Evolutionary conservation across 140 eudicot species (phyloP).

Genomic region (Oenanthe javanica): DNA sequence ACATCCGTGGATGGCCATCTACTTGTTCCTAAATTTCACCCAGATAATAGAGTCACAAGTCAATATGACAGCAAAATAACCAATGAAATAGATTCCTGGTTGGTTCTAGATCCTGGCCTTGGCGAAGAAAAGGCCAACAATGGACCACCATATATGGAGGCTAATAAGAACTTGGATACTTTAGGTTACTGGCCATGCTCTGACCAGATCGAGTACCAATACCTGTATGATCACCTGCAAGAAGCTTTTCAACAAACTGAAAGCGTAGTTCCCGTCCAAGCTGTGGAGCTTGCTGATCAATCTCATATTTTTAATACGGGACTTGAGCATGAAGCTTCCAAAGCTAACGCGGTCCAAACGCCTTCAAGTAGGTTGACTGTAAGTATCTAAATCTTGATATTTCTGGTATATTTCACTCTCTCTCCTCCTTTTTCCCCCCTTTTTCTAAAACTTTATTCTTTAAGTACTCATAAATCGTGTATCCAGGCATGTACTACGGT

Average conservation of each 20-base stretch:
- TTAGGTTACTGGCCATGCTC: conserved; percentile 6
- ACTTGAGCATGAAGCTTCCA: conserved; percentile 18
- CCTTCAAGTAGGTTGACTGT: conserved; percentile 5
- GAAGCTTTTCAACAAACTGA: conserved; percentile 16
- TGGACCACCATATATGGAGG: background rate
- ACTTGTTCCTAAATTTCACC: conserved; percentile 17
- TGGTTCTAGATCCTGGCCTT: conserved; percentile 20
- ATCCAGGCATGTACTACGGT: background rate
- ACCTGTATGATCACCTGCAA: conserved; percentile 21
- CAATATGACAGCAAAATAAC: conserved; percentile 5
- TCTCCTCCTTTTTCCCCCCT: background rate
- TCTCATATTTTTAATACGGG: conserved; percentile 12
- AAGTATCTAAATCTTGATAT: background rate
- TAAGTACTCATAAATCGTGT: background rate
- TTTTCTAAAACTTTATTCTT: background rate
- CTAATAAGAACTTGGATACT: conserved; percentile 18
- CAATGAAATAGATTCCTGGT: conserved; percentile 30
- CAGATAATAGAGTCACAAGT: conserved; percentile 1
- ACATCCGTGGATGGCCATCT: conserved; percentile 12
- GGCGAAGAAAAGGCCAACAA: conserved; percentile 9
- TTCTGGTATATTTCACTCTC: background rate
- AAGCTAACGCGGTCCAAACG: background rate
- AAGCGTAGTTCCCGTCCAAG: conserved; percentile 16
- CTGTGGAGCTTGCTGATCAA: conserved; percentile 12
- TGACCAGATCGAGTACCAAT: conserved; percentile 15